Conservation (phyloP, 257 asterid genomes). For the Asclepias syriaca region DNA sequence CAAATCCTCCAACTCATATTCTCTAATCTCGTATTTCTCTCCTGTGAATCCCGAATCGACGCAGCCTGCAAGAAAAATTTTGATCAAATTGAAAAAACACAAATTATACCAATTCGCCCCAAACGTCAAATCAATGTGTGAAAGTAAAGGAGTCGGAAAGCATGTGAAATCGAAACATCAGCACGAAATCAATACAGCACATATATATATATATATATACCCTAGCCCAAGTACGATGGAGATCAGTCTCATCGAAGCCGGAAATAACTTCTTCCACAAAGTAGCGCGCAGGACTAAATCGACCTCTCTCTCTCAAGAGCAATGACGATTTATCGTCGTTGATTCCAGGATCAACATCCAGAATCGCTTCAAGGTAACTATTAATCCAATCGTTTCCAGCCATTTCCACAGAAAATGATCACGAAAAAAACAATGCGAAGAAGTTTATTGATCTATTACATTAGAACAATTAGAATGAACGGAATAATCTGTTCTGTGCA, state of each 20-base stretch:
- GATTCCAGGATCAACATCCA: conserved; percentile 57
- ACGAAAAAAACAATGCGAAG: background rate
- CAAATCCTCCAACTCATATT: conserved; percentile 84
- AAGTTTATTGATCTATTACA: background rate
- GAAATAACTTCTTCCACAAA: conserved; percentile 78
- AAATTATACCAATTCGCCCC: background rate
- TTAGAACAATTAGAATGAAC: background rate
- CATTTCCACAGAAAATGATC: conserved; percentile 22
- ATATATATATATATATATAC: conserved; percentile 30
- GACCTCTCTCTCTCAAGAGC: conserved; percentile 65
- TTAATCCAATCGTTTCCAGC: conserved; percentile 79
- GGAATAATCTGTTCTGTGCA: background rate
- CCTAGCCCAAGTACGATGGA: conserved; percentile 76
- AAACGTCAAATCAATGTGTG: background rate
- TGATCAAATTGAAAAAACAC: background rate
- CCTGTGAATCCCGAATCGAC: conserved; percentile 64
- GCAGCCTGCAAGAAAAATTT: conserved; percentile 40
- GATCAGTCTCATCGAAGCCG: conserved; percentile 82
- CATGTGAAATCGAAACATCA: background rate
- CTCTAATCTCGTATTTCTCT: conserved; percentile 77
- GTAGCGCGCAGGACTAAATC: conserved; percentile 80
- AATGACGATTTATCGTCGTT: conserved; percentile 44
- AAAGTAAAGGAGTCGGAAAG: background rate
- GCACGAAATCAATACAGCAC: background rate
- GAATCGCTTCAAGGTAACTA: conserved; percentile 77